A percentile compares a stretch with the other conserved stretches of the same genome.
phyloP scores from a whole-genome alignment of 139 green algal species.

The Desmodesmus armatus region DNA sequence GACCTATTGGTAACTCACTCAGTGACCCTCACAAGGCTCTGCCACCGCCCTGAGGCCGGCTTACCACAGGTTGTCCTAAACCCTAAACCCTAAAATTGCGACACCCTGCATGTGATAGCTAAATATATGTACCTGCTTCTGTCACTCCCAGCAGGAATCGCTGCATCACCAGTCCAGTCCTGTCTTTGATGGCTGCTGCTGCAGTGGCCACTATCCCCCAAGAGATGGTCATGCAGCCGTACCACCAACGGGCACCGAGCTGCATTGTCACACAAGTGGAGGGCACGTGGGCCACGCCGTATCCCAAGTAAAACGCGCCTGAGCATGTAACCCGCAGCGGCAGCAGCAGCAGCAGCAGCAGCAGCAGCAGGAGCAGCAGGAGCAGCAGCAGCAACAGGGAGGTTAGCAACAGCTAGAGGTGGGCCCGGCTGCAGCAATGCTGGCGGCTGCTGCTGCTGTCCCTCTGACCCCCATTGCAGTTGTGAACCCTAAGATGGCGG shows the following conservation, averaged over 20 bases:
- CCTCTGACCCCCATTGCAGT: no score
- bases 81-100: no score
- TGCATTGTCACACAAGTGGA: neutral
- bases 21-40: no score
- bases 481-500: no score
- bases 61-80: no score
- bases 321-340: neutral
- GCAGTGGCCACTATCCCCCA: neutral
- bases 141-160: neutral
- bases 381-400: neutral
- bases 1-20: no score
- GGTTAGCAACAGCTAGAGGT: neutral
- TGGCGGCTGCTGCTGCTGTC: neutral
- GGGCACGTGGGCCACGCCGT: neutral
- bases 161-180: neutral
- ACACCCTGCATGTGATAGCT: no score
- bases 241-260: neutral
- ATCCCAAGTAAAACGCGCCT: neutral
- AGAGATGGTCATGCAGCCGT: neutral
- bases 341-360: no score
- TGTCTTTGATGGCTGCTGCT: neutral
- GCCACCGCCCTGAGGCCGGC: no score
- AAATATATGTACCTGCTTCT: constrained; percentile 4
- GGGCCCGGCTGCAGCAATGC: neutral
- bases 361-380: neutral